phyloP scores from a whole-genome alignment of 345 rosid species.

The Melastoma malabathricum region DNA sequence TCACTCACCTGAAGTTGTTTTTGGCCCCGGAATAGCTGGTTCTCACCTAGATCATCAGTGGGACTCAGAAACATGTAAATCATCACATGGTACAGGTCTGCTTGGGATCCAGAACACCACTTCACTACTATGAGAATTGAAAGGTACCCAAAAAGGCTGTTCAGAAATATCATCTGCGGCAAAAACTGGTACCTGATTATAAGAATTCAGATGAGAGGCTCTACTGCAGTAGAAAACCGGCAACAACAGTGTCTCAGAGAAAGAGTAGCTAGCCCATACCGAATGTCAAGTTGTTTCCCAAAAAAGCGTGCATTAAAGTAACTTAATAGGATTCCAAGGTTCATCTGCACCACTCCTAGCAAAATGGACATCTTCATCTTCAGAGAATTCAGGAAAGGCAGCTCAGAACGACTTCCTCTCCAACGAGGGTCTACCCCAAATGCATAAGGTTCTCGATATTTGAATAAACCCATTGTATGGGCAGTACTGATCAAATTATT shows the following conservation, averaged over 20 bases:
- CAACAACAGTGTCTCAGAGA: neutral
- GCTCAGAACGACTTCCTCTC: conserved; percentile 97
- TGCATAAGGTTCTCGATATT: conserved; percentile 74
- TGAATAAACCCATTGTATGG: conserved; percentile 48
- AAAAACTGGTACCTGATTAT: conserved; percentile 78
- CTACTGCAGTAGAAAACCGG: neutral
- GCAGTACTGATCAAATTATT: conserved; percentile 42
- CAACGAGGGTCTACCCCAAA: conserved; percentile 99
- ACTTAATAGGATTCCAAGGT: conserved; percentile 73
- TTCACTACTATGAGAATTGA: conserved; percentile 73
- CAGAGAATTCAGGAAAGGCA: conserved; percentile 87
- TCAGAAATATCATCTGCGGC: conserved; percentile 86
- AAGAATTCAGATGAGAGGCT: neutral
- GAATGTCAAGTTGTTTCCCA: conserved; percentile 55
- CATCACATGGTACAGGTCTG: conserved; percentile 98
- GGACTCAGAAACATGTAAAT: conserved; percentile 98
- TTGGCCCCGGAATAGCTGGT: conserved; percentile 90
- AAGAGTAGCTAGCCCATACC: conserved; percentile 18
- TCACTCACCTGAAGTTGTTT: conserved; percentile 68
- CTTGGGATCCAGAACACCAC: conserved; percentile 97
- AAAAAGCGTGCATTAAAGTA: conserved; percentile 84
- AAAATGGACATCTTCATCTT: conserved; percentile 98
- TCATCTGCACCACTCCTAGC: conserved; percentile 87
- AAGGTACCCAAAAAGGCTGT: conserved; percentile 83
- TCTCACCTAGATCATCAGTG: conserved; percentile 78